Base-by-base conservation (phyloP, 148 eudicot species). In the Vaccinium darrowii region DNA sequence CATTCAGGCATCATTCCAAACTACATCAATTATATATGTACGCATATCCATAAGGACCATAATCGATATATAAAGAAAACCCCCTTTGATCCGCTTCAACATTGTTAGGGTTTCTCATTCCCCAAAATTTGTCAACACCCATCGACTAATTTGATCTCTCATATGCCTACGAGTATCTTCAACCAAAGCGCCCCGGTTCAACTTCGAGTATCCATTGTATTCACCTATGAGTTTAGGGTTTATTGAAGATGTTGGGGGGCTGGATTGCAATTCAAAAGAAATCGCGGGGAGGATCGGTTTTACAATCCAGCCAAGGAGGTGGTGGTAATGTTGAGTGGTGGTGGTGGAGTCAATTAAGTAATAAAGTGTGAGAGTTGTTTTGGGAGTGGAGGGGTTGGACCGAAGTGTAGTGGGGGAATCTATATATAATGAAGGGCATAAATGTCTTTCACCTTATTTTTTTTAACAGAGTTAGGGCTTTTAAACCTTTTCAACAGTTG, bases 191-290 rank as follows among this genome's bases (percentile, higher is more conserved):
- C 30, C 52, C 62, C 58, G 4, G 77, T 52, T 71, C 78, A 52
- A 16, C 33, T 1, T 67, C 56, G 43, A 49, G 27, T 36, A 47
- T 50, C 49, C 12, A 19, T 15, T 3, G 30, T 50, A 7, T 3
- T 57, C 6, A 19, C 36, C 3, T 33, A 33, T 13, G 54, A 39
- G 18, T 82, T 82, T 69, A 75, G 71, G 73, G 81, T 65, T 60
- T 71, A 57, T 11, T 58, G 78, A 54, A 81, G 52, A 95, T 93
- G 96, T 88, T 91, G 36, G 78, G 96, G 95, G 27, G 89, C 94
- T 43, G 95, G 97, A 30, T 65, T 95, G 84, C 92, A 94, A 84
- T 90, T 92, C 65, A 92, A 88, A 52, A 76, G 91, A 82, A 92
- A 85, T 84, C 88, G 87, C 8, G 91, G 86, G 43, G 93, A 91